Evolutionary conservation across 2,329 filamentous ascomycete species (phyloP), one percentile per base, ranked within the genome.

Genomic region (Alternaria viburni): DNA sequence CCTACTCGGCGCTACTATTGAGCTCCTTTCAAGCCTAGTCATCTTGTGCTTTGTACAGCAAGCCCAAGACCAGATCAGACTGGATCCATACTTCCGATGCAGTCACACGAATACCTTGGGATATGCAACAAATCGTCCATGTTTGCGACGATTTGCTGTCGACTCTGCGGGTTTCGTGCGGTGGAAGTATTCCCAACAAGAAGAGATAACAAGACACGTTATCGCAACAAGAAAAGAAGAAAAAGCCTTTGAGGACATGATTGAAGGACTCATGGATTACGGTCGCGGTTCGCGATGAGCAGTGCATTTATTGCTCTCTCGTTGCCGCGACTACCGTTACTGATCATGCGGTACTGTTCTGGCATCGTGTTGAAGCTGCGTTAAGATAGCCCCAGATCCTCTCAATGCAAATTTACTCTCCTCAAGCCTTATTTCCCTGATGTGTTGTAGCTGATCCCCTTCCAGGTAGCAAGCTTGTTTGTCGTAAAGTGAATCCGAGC

Each of bases 1-100:
- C 46, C 61, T 25, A 52, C 21, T 12, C 65, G 70, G 71, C 68
- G 68, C 71, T 71, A 72, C 69, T 61, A 11, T 59, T 64, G 54
- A 68, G 72, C 73, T 73, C 73, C 64, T 36, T 15, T 73, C 52
- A 76, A 57, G 46, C 73, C 76, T 77, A 73, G 75, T 78, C 75
- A 75, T 66, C 70, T 68, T 72, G 63, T 62, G 64, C 23, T 45
- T 60, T 56, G 56, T 61, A 51, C 50, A 19, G 59, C 28, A 45
- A 57, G 46, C 19, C 30, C 57, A 63, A 66, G 68, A 67, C 75
- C 61, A 12, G 77, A 74, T 76, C 71, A 77, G 73, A 74, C 74
- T 71, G 68, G 70, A 63, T 52, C 59, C 45, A 19, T 60, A 12
- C 26, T 28, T 45, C 43, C 50, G 46, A 19, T 32, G 17, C n/a